Evolutionary conservation across 129 eudicot genomes (phyloP).

Genomic region (Pittosporum tobira): DNA sequence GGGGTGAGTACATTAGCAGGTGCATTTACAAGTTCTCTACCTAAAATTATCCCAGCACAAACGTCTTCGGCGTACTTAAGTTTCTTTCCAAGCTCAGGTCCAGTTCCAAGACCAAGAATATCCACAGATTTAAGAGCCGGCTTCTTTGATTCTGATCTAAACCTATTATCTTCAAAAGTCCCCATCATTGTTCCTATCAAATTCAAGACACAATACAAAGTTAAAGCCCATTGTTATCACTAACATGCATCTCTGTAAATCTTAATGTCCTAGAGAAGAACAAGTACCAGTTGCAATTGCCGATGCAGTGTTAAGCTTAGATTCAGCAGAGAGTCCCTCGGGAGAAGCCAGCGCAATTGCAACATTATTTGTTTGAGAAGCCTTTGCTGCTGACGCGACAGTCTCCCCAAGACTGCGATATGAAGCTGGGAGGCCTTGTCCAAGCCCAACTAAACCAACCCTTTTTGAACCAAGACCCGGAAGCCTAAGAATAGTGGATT

Average conservation of each 20-base stretch:
- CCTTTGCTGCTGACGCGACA: slow-evolving; percentile 73
- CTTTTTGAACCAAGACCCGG: slow-evolving; percentile 70
- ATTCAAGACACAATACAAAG: not conserved
- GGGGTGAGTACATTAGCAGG: slow-evolving; percentile 98
- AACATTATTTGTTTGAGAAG: slow-evolving; percentile 65
- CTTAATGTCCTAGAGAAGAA: not conserved
- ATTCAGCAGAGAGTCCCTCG: slow-evolving; percentile 52
- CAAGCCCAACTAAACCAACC: slow-evolving; percentile 73
- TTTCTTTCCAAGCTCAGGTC: slow-evolving; percentile 77
- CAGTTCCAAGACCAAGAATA: slow-evolving; percentile 80
- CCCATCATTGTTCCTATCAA: slow-evolving; percentile 66
- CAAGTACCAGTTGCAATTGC: slow-evolving; percentile 68
- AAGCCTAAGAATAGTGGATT: slow-evolving; percentile 65
- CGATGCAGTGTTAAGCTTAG: slow-evolving; percentile 54
- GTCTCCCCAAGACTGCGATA: slow-evolving; percentile 77
- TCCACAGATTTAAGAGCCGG: slow-evolving; percentile 66
- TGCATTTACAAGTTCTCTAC: slow-evolving; percentile 91
- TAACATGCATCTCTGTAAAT: not conserved
- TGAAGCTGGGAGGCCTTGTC: slow-evolving; percentile 39
- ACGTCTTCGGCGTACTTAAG: slow-evolving; percentile 63
- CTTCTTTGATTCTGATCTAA: slow-evolving; percentile 83
- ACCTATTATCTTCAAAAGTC: slow-evolving; percentile 74
- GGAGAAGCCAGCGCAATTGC: slow-evolving; percentile 78
- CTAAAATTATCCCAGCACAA: slow-evolving; percentile 74
- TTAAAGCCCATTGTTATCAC: not conserved